A percentile compares a stretch with the other conserved stretches of the same genome.
phyloP scores from a whole-genome alignment of 164 flowering plant genomes.

The Nelumbo lutea region DNA sequence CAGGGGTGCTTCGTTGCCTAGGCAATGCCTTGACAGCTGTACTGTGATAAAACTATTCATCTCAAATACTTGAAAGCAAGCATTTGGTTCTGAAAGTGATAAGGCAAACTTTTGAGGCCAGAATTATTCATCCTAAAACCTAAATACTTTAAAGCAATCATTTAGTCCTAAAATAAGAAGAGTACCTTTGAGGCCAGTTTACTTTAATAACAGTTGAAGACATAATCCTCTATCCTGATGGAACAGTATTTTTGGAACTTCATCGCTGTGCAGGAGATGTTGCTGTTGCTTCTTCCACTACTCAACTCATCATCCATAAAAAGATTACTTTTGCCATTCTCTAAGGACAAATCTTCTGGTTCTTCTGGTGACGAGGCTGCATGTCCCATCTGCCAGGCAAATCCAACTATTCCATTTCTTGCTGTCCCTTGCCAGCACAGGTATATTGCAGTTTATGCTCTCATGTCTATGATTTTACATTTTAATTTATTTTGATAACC shows the following conservation, averaged over 20 bases:
- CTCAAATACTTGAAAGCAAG: too few species aligned
- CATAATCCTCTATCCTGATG: neutral
- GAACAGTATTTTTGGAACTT: neutral
- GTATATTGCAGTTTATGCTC: slow-evolving; percentile 25
- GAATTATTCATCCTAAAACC: too few species aligned
- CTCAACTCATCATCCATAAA: slow-evolving; percentile 82
- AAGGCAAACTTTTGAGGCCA: too few species aligned
- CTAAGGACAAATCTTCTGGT: slow-evolving; percentile 70
- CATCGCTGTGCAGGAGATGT: slow-evolving; percentile 69
- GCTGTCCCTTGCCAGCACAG: slow-evolving; percentile 98
- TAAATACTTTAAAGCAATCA: too few species aligned
- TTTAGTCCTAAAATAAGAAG: too few species aligned
- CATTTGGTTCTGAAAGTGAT: too few species aligned
- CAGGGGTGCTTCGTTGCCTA: too few species aligned
- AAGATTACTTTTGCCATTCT: slow-evolving; percentile 75
- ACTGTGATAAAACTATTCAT: too few species aligned
- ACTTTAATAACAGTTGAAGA: too few species aligned
- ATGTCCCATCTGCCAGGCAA: slow-evolving; percentile 83
- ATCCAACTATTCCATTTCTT: slow-evolving; percentile 72
- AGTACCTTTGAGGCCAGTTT: too few species aligned
- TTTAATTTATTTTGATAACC: neutral
- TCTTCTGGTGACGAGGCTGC: slow-evolving; percentile 44
- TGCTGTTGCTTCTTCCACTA: slow-evolving; percentile 90
- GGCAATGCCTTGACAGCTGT: too few species aligned
- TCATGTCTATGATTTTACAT: neutral